These are phyloP conservation scores for Erysimum cheiranthoides DNA, from an alignment of 345 rosid species.

Conservation along the genomic window DNA sequence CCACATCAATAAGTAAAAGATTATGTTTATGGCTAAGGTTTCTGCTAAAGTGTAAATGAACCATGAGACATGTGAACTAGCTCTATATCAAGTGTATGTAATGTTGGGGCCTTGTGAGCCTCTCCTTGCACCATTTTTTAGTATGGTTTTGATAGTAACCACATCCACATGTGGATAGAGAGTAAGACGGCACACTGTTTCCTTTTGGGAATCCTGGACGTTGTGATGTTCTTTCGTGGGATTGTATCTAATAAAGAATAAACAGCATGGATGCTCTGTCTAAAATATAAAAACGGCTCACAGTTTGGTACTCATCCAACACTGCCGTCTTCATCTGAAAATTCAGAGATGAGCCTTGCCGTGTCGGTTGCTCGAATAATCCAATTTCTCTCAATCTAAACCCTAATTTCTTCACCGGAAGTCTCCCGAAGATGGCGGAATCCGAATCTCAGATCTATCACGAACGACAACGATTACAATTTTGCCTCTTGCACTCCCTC, in stretches of 20 bases:
- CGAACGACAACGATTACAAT: constrained; percentile 82
- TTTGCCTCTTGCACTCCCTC: constrained; percentile 86
- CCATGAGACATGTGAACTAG: not conserved
- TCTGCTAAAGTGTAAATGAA: not conserved
- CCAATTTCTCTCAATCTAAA: not conserved
- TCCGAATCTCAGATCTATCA: constrained; percentile 62
- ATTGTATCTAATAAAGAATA: not conserved
- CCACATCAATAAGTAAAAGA: not conserved
- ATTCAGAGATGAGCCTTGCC: not conserved
- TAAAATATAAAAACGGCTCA: not conserved
- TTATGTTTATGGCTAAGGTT: not conserved
- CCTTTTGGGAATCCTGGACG: not conserved
- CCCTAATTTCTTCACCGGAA: constrained; percentile 24
- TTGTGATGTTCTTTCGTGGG: not conserved
- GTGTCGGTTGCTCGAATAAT: constrained; percentile 3
- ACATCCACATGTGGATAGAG: not conserved
- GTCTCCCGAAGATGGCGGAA: constrained; percentile 46
- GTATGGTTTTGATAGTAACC: not conserved
- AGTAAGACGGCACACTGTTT: constrained; percentile 29
- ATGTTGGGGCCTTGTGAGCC: not conserved
- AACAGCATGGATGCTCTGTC: not conserved
- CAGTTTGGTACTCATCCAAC: not conserved
- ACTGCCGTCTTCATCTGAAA: constrained; percentile 27
- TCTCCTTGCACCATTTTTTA: not conserved
- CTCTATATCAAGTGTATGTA: not conserved